phyloP scores from a whole-genome alignment of 2,329 filamentous ascomycete species.

The Epicoccum sorghinum region DNA sequence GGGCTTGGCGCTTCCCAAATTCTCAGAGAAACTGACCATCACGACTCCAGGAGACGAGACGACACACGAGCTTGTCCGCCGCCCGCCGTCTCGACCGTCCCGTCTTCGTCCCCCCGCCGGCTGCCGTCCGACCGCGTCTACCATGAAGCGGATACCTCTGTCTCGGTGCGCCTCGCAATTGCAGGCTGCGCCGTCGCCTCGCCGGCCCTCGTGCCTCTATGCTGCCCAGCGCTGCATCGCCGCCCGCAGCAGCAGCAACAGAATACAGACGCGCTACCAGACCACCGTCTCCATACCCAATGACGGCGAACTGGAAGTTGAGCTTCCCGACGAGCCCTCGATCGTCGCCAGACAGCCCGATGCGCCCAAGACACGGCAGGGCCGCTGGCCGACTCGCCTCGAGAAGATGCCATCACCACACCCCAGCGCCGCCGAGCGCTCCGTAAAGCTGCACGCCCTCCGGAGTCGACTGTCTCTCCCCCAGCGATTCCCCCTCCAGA shows the following conservation, averaged over 20 bases:
- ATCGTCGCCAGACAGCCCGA: background rate
- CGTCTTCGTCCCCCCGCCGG: constrained; percentile 21
- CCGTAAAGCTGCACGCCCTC: constrained; percentile 89
- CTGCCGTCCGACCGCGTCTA: constrained; percentile 12
- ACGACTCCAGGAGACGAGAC: background rate
- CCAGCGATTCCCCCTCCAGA: constrained; percentile 80
- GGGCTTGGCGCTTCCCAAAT: constrained; percentile 16
- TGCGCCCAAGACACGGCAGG: constrained; percentile 1
- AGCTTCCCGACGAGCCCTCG: constrained; percentile 3
- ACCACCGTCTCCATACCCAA: constrained; percentile 6
- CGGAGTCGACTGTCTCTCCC: constrained; percentile 88
- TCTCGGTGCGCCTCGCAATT: constrained; percentile 66
- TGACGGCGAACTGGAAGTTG: constrained; percentile 3
- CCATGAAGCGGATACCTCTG: constrained; percentile 68
- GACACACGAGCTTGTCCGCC: constrained; percentile 6
- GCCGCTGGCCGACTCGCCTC: constrained; percentile 25
- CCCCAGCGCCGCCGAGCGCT: constrained; percentile 69
- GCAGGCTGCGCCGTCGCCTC: constrained; percentile 54
- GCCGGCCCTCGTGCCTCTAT: constrained; percentile 50
- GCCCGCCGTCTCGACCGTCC: constrained; percentile 18
- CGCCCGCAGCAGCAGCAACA: constrained; percentile 1
- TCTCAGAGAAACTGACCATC: constrained; percentile 10
- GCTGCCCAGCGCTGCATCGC: constrained; percentile 21
- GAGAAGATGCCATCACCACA: constrained; percentile 71
- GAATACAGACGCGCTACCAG: constrained; percentile 1